A percentile compares a stretch with the other conserved stretches of the same genome.
Conservation (phyloP, 495 filamentous ascomycete species). For the Patellaria atrata region DNA sequence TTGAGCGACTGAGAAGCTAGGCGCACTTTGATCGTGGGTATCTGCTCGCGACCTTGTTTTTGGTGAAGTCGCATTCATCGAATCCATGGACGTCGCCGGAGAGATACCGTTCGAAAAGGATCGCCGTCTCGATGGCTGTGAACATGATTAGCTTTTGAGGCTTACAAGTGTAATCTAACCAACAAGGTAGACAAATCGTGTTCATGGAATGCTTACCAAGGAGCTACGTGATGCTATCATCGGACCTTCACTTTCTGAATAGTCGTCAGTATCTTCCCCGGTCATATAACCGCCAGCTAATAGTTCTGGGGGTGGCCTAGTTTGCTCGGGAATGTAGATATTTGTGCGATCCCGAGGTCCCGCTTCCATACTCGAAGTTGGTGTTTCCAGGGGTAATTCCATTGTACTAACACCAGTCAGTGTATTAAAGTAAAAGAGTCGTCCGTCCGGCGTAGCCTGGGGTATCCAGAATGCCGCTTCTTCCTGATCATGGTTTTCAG, state of each 20-base stretch:
- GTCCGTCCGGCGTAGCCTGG: conserved; percentile 85
- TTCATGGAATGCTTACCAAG: conserved; percentile 30
- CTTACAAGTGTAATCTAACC: conserved; percentile 5
- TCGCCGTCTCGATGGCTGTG: conserved; percentile 32
- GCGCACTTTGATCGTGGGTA: conserved; percentile 30
- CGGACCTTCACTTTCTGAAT: conserved; percentile 73
- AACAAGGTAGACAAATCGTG: neutral
- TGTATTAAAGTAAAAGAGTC: conserved; percentile 96
- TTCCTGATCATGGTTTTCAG: conserved; percentile 53
- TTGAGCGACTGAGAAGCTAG: conserved; percentile 33
- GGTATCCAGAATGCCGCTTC: conserved; percentile 97
- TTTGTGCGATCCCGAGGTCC: conserved; percentile 80
- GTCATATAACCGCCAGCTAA: conserved; percentile 64
- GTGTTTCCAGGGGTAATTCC: conserved; percentile 87
- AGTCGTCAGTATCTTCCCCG: conserved; percentile 47
- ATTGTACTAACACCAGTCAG: conserved; percentile 83
- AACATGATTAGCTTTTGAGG: conserved; percentile 3
- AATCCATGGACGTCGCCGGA: conserved; percentile 84
- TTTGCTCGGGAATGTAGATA: conserved; percentile 77
- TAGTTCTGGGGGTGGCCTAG: conserved; percentile 81
- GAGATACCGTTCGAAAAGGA: conserved; percentile 65
- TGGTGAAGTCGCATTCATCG: conserved; percentile 48
- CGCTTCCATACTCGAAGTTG: conserved; percentile 61
- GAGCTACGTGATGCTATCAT: conserved; percentile 46
- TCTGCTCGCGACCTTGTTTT: conserved; percentile 26